Conservation (phyloP, 2,329 filamentous ascomycete species). For the Alternaria rosae region DNA sequence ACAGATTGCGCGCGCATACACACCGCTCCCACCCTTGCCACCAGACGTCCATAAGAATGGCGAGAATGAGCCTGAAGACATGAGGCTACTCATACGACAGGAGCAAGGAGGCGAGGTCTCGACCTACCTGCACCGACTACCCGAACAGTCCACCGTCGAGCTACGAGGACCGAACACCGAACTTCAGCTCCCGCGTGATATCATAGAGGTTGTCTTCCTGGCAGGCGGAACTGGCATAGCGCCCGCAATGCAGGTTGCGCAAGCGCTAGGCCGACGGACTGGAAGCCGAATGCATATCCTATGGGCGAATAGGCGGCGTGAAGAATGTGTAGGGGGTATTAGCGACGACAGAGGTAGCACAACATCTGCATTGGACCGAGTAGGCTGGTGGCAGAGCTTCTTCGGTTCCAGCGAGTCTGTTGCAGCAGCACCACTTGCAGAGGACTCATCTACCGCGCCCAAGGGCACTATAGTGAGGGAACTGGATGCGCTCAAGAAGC, state of each 20-base stretch:
- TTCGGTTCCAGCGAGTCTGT: conserved; percentile 25
- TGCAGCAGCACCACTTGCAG: conserved; percentile 7
- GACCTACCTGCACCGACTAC: conserved; percentile 74
- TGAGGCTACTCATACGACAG: conserved; percentile 80
- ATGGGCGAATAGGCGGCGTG: conserved; percentile 77
- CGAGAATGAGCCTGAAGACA: conserved; percentile 44
- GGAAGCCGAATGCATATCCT: conserved; percentile 70
- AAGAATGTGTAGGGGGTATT: conserved; percentile 70
- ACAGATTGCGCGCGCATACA: conserved; percentile 91
- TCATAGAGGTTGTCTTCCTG: conserved; percentile 75
- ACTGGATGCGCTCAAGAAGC: conserved; percentile 12
- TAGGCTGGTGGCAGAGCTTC: conserved; percentile 40
- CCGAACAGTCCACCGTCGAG: conserved; percentile 70
- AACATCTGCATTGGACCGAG: conserved; percentile 12
- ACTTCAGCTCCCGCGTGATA: conserved; percentile 63
- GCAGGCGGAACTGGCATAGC: conserved; percentile 94
- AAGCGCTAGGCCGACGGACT: conserved; percentile 62
- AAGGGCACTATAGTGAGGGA: conserved; percentile 47
- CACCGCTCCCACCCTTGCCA: conserved; percentile 73
- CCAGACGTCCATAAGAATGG: conserved; percentile 33
- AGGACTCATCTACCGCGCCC: conserved; percentile 4
- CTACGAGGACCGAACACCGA: conserved; percentile 81
- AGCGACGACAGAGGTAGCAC: conserved; percentile 54
- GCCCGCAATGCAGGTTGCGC: conserved; percentile 81
- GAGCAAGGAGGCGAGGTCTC: conserved; percentile 86